These are phyloP conservation scores for Ceratobasidium theobromae DNA, from an alignment of 1,284 basidiomycete species.

Conservation along the genomic window DNA sequence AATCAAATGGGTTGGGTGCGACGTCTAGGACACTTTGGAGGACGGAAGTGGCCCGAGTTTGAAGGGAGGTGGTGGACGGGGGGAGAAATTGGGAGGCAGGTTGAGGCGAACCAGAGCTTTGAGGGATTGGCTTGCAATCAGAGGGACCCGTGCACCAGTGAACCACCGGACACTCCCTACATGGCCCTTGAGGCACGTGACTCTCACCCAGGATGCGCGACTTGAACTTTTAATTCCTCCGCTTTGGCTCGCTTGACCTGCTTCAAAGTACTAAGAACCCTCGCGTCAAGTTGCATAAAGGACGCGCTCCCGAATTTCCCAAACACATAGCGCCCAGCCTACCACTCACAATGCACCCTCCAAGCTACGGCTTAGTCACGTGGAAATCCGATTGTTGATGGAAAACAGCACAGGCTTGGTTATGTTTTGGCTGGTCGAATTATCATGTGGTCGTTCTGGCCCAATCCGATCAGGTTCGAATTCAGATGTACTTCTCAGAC, in stretches of 20 bases:
- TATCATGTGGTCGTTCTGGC: conserved; percentile 27
- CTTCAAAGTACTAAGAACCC: neutral
- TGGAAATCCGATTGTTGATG: neutral
- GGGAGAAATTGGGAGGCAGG: conserved; percentile 28
- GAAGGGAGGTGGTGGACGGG: conserved; percentile 27
- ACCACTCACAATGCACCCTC: neutral
- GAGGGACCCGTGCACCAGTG: conserved; percentile 20
- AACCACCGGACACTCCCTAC: conserved; percentile 6
- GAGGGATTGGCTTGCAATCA: conserved; percentile 16
- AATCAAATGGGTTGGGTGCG: neutral
- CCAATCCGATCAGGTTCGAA: conserved; percentile 24
- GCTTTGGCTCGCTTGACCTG: neutral
- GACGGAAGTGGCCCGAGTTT: conserved; percentile 5
- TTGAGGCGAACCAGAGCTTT: conserved; percentile 5
- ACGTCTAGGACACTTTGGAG: neutral
- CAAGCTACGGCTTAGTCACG: conserved; percentile 1
- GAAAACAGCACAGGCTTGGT: conserved; percentile 3
- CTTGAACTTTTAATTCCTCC: conserved; percentile 4
- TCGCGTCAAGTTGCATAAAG: neutral
- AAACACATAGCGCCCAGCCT: neutral
- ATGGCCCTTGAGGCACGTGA: neutral
- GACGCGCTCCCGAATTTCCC: neutral
- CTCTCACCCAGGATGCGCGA: neutral
- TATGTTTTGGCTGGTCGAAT: neutral
- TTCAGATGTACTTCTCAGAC: neutral